Conservation (phyloP, 2,329 filamentous ascomycete species). For the Gyromitra esculenta region DNA sequence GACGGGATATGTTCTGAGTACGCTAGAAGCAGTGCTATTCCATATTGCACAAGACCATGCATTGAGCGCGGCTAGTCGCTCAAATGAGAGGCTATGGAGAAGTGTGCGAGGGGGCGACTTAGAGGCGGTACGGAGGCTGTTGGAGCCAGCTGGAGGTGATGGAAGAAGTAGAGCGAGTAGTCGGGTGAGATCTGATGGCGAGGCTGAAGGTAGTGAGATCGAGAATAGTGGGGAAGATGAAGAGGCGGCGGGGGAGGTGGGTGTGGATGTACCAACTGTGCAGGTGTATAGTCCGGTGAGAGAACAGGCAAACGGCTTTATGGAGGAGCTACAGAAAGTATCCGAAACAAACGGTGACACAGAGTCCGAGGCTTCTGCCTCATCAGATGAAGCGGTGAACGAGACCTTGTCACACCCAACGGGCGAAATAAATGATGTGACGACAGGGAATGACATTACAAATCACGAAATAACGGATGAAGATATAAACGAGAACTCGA, state of each 20-base stretch:
- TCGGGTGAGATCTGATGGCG: slow-evolving; percentile 50
- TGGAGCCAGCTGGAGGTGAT: slow-evolving; percentile 69
- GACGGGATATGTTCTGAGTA: slow-evolving; percentile 94
- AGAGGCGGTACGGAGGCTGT: slow-evolving; percentile 76
- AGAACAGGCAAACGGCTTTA: slow-evolving; percentile 37
- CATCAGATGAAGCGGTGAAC: slow-evolving; percentile 38
- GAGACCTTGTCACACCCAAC: slow-evolving; percentile 36
- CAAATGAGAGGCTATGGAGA: slow-evolving; percentile 89
- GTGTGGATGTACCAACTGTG: slow-evolving; percentile 26
- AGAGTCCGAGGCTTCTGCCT: slow-evolving; percentile 42
- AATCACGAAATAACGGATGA: slow-evolving; percentile 20
- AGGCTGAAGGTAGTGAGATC: slow-evolving; percentile 33
- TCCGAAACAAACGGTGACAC: slow-evolving; percentile 45
- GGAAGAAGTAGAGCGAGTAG: slow-evolving; percentile 40
- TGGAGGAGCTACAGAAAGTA: slow-evolving; percentile 40
- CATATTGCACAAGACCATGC: slow-evolving; percentile 87
- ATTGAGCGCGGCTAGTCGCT: slow-evolving; percentile 82
- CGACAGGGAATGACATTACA: slow-evolving; percentile 32
- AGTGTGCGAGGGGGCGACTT: slow-evolving; percentile 81
- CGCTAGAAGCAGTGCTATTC: slow-evolving; percentile 89
- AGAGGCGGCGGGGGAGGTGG: background rate
- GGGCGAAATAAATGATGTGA: slow-evolving; percentile 23
- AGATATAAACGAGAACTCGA: slow-evolving; percentile 20
- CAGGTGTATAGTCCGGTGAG: slow-evolving; percentile 33
- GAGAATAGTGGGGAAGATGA: slow-evolving; percentile 28